phyloP scores from a whole-genome alignment of 2,329 filamentous ascomycete species.

The Fusarium sp. region DNA sequence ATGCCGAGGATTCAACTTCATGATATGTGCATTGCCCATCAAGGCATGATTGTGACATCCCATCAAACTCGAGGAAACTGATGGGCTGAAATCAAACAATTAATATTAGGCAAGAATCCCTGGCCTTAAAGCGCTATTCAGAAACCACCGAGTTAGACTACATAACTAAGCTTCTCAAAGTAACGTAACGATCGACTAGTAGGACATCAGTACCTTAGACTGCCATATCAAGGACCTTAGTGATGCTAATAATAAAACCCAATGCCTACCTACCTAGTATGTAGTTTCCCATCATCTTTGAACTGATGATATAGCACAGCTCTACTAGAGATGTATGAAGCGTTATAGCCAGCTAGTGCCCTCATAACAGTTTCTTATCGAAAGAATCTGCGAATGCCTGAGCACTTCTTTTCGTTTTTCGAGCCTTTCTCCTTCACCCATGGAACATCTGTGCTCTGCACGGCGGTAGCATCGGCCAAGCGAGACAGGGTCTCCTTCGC shows the following conservation, averaged over 20 bases:
- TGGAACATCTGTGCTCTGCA: conserved; percentile 44
- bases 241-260: neutral
- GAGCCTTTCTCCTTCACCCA: conserved; percentile 47
- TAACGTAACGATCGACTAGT: neutral
- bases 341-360: neutral
- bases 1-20: neutral
- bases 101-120: neutral
- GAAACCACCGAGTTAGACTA: neutral
- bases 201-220: neutral
- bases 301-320: neutral
- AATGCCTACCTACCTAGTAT: neutral
- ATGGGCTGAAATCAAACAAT: neutral
- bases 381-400: conserved; percentile 57
- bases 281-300: neutral
- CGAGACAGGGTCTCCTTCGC: conserved; percentile 23
- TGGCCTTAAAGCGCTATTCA: neutral
- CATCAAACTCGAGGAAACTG: neutral
- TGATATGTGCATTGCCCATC: neutral
- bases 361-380: conserved; percentile 42
- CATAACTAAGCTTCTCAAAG: neutral
- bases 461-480: neutral
- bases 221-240: neutral
- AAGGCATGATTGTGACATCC: neutral
- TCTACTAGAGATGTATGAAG: conserved; percentile 10
- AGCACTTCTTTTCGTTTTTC: conserved; percentile 35